A percentile compares a stretch with the other conserved stretches of the same genome.
These are phyloP conservation scores for Balamuthia mandrillaris DNA, from an alignment of 208 protist genomes.

Conservation along the genomic window DNA sequence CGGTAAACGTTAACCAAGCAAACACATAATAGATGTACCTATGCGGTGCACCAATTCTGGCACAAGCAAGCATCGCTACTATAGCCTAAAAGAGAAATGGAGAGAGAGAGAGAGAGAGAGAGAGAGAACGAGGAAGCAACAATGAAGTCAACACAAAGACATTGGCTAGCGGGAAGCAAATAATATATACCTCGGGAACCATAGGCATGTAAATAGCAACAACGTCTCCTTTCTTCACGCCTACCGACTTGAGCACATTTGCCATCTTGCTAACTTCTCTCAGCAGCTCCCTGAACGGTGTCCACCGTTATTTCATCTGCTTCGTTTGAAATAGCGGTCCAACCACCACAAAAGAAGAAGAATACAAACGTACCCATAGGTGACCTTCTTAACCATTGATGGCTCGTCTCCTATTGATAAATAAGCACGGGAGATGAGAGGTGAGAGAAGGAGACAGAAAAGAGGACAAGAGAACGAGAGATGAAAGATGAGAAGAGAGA, in stretches of 20 bases:
- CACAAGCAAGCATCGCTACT: conserved; percentile 92
- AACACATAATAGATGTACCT: too few relatives aligned
- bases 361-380: not conserved
- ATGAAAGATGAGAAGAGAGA: not conserved
- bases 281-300: not conserved
- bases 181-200: conserved; percentile 80
- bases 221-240: conserved; percentile 83
- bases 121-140: too few relatives aligned
- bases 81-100: too few relatives aligned
- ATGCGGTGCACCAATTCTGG: conserved; percentile 96
- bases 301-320: too few relatives aligned
- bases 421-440: not conserved
- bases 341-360: not conserved
- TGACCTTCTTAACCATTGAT: not conserved
- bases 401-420: not conserved
- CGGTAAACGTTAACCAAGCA: too few relatives aligned
- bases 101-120: too few relatives aligned
- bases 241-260: conserved; percentile 80
- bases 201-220: conserved; percentile 96
- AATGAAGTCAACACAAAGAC: too few relatives aligned
- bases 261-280: conserved; percentile 77
- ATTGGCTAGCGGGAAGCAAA: not conserved
- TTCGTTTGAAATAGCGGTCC: not conserved
- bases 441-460: not conserved
- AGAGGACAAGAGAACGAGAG: not conserved